These are phyloP conservation scores for Trifolium pratense DNA, from an alignment of 306 rosid genomes.

Conservation along the genomic window DNA sequence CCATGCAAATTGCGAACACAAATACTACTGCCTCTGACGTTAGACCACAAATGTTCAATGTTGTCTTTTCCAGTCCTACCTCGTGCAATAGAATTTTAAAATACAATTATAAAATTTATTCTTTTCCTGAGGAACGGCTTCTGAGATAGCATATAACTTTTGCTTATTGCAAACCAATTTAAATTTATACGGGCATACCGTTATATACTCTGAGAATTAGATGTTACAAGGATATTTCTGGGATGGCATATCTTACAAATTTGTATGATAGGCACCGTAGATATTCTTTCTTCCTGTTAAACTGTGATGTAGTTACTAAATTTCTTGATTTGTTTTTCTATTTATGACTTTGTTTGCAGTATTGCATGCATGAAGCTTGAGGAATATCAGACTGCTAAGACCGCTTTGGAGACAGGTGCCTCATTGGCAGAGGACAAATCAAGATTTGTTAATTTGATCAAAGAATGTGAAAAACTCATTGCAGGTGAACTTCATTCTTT, in stretches of 20 bases:
- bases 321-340: background rate
- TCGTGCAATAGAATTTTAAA: background rate
- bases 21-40: no score
- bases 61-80: no score
- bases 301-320: background rate
- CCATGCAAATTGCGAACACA: no score
- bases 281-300: constrained; percentile 1
- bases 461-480: constrained; percentile 71
- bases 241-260: background rate
- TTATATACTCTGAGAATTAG: constrained; percentile 13
- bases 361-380: constrained; percentile 84
- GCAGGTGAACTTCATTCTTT: constrained; percentile 57
- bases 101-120: background rate
- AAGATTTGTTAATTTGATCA: constrained; percentile 59
- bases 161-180: background rate
- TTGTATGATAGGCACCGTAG: background rate
- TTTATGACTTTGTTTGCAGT: constrained; percentile 52
- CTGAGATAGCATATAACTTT: background rate
- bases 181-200: background rate
- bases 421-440: constrained; percentile 59
- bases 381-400: constrained; percentile 89
- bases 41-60: no score
- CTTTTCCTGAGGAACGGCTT: background rate
- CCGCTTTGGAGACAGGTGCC: constrained; percentile 73
- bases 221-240: constrained; percentile 9